Percentiles rank a stretch among this genome's conserved stretches.
These are phyloP conservation scores for Isabelozyma rhagii DNA, from an alignment of 805 yeast genomes.

Conservation along the genomic window DNA sequence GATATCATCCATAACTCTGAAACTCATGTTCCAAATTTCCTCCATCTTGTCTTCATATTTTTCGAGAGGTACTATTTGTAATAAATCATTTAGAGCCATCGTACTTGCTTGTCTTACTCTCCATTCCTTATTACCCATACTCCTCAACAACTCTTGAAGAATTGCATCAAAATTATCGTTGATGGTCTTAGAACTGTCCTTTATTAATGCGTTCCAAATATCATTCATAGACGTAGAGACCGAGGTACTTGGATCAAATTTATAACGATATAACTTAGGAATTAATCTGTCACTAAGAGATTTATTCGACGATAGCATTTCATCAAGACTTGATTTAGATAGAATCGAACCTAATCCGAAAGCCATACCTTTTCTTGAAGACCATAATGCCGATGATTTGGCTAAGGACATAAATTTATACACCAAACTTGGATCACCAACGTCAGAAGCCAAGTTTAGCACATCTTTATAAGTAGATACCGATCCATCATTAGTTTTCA, in stretches of 20 bases:
- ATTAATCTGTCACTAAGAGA: slow-evolving; percentile 58
- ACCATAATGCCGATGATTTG: slow-evolving; percentile 83
- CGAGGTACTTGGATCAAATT: slow-evolving; percentile 75
- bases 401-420: slow-evolving; percentile 94
- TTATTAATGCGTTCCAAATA: slow-evolving; percentile 77
- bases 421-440: slow-evolving; percentile 91
- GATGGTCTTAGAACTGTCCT: slow-evolving; percentile 54
- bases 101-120: slow-evolving; percentile 87
- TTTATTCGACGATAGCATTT: slow-evolving; percentile 52
- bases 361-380: slow-evolving; percentile 90
- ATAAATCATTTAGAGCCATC: slow-evolving; percentile 62
- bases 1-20: slow-evolving; percentile 88
- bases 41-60: slow-evolving; percentile 52
- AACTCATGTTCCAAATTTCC: slow-evolving; percentile 82
- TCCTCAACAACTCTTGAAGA: slow-evolving; percentile 55
- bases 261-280: slow-evolving; percentile 80
- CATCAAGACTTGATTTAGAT: slow-evolving; percentile 72
- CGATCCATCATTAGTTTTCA: slow-evolving; percentile 80
- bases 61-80: slow-evolving; percentile 58
- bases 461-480: slow-evolving; percentile 91
- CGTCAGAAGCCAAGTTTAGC: slow-evolving; percentile 83
- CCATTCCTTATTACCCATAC: slow-evolving; percentile 88
- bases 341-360: slow-evolving; percentile 86
- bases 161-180: slow-evolving; percentile 55
- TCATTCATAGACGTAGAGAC: slow-evolving; percentile 83